These are phyloP conservation scores for Bromus sterilis DNA, from an alignment of 176 grass and related monocot species.

Conservation along the genomic window DNA sequence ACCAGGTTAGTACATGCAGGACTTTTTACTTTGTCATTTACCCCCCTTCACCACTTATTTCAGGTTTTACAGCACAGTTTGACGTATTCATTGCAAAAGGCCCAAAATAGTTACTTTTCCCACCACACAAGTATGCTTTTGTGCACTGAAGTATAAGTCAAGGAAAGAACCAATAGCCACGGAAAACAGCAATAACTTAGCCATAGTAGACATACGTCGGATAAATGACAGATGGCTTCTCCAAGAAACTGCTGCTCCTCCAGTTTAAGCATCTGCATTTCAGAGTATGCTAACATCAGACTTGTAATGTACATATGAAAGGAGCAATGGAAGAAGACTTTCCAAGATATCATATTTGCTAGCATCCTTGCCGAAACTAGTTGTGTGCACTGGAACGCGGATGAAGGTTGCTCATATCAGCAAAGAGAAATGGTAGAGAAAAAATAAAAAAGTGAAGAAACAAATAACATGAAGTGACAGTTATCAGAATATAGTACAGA, in stretches of 20 bases:
- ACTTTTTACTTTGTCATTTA: not conserved
- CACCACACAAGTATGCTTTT: not conserved
- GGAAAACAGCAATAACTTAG: not conserved
- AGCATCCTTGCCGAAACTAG: slow-evolving; percentile 3
- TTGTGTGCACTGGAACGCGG: not conserved
- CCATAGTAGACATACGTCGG: slow-evolving; percentile 51
- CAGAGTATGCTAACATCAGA: slow-evolving; percentile 24
- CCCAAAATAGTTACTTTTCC: not conserved
- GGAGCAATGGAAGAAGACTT: not conserved
- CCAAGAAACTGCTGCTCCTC: slow-evolving; percentile 97
- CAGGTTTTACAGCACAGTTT: not conserved
- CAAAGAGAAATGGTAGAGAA: not conserved
- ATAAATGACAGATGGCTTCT: slow-evolving; percentile 72
- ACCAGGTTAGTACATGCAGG: not conserved
- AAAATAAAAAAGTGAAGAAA: not conserved
- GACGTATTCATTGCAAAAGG: slow-evolving; percentile 3
- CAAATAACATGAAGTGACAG: not conserved
- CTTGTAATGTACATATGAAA: slow-evolving; percentile 20
- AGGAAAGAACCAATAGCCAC: slow-evolving; percentile 1
- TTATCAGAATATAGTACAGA: not conserved
- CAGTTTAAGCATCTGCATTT: slow-evolving; percentile 81
- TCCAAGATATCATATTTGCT: slow-evolving; percentile 8
- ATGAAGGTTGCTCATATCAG: not conserved
- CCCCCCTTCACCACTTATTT: not conserved
- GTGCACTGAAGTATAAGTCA: not conserved